A percentile compares a stretch with the other conserved stretches of the same genome.
Conservation (phyloP, 2,329 filamentous ascomycete genomes). For the Pseudopyrenochaeta lycopersici region DNA sequence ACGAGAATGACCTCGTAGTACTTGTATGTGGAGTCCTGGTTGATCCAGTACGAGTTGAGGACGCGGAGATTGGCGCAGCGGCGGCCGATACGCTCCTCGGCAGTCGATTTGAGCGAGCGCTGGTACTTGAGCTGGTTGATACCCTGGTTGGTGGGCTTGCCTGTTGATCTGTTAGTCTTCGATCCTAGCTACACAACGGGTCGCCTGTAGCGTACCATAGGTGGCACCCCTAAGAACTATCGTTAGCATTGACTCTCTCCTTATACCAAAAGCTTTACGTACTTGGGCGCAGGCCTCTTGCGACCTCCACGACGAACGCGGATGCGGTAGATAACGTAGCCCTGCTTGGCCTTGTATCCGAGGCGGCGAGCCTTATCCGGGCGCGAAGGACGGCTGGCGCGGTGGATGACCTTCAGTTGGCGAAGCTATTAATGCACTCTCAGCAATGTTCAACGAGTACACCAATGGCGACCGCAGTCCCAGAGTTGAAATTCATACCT, state of each 20-base stretch:
- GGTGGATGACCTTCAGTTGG: conserved; percentile 99
- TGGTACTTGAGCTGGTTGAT: conserved; percentile 99
- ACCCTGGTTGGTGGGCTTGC: conserved; percentile 99
- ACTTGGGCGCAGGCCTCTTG: conserved; percentile 92
- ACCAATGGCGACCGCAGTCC: conserved; percentile 53
- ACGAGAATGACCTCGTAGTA: conserved; percentile 99
- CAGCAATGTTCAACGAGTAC: conserved; percentile 99
- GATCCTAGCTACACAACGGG: conserved; percentile 3
- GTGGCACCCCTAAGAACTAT: conserved; percentile 77
- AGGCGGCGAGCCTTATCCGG: conserved; percentile 99
- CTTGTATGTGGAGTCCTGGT: conserved; percentile 99
- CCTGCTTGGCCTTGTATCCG: conserved; percentile 99
- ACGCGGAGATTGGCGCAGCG: conserved; percentile 99
- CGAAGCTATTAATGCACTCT: conserved; percentile 99
- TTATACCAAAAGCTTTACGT: conserved; percentile 19
- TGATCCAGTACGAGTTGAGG: conserved; percentile 99
- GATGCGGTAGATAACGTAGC: conserved; percentile 99
- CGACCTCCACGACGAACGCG: conserved; percentile 98
- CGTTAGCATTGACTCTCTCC: conserved; percentile 34
- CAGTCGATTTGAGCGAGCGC: conserved; percentile 95
- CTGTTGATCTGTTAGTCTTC: conserved; percentile 59
- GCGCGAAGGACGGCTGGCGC: conserved; percentile 95
- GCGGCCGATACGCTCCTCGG: conserved; percentile 99
- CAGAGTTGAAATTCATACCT: conserved; percentile 68
- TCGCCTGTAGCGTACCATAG: conserved; percentile 74